A percentile compares a stretch with the other conserved stretches of the same genome.
phyloP scores from a whole-genome alignment of 2,329 filamentous ascomycete species.

The Pestalotiopsis sp. region DNA sequence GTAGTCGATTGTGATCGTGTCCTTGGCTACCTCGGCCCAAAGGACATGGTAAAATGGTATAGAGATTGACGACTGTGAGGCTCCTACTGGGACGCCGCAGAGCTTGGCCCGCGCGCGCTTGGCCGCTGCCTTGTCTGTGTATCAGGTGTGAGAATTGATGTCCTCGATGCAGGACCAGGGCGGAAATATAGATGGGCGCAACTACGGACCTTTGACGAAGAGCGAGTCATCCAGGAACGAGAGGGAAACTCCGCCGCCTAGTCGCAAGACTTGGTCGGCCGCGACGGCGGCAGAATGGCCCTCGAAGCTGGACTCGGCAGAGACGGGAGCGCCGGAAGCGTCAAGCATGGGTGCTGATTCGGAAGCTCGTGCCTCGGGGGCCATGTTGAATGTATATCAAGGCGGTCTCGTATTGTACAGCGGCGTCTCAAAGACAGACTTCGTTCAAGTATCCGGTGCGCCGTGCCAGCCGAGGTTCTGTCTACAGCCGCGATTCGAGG shows the following conservation, averaged over 20 bases:
- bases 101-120: constrained; percentile 24
- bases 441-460: background rate
- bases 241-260: background rate
- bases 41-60: constrained; percentile 85
- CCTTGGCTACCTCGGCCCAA: constrained; percentile 70
- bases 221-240: constrained; percentile 1
- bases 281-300: background rate
- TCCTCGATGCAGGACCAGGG: background rate
- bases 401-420: background rate
- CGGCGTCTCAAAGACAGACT: background rate
- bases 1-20: constrained; percentile 72
- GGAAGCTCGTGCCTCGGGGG: background rate
- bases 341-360: constrained; percentile 4
- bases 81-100: constrained; percentile 29
- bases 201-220: constrained; percentile 5
- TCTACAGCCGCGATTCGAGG: too few relatives aligned
- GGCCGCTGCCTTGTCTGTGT: constrained; percentile 25
- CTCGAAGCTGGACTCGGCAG: background rate
- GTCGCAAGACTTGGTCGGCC: background rate
- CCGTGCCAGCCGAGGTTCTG: too few relatives aligned
- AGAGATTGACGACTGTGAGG: constrained; percentile 22
- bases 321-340: background rate
- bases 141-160: background rate
- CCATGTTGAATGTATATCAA: background rate
- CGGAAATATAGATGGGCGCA: background rate